Evolutionary conservation across 2,329 filamentous ascomycete genomes (phyloP).

Genomic region (Neonectria magnoliae): DNA sequence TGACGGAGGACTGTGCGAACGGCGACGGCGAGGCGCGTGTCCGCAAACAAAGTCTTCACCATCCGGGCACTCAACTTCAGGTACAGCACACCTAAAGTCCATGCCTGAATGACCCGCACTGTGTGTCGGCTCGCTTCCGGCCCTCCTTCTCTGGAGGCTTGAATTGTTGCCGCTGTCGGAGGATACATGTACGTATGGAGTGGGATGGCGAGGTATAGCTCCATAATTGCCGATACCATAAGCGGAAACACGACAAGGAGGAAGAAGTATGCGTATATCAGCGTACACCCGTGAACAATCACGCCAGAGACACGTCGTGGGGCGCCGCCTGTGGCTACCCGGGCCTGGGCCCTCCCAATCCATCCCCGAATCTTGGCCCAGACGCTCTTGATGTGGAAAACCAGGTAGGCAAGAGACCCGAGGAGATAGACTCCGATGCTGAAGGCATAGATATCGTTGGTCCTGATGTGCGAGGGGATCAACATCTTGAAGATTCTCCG

Average conservation of each 20-base stretch:
- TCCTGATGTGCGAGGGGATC: constrained; percentile 75
- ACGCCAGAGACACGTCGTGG: constrained; percentile 42
- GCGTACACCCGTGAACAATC: constrained; percentile 50
- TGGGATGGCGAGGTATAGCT: constrained; percentile 89
- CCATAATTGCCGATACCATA: constrained; percentile 80
- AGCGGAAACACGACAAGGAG: constrained; percentile 84
- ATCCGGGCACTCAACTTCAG: constrained; percentile 80
- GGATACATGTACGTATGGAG: constrained; percentile 79
- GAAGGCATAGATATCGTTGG: constrained; percentile 97
- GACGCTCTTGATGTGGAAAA: constrained; percentile 61
- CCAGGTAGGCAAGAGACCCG: constrained; percentile 72
- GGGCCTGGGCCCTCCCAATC: constrained; percentile 34
- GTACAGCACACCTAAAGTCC: constrained; percentile 92
- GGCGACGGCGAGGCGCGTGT: constrained; percentile 77
- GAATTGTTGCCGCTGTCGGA: constrained; percentile 43
- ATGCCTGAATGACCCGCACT: constrained; percentile 89
- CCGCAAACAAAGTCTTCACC: constrained; percentile 72
- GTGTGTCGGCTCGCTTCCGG: constrained; percentile 64
- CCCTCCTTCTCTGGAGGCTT: constrained; percentile 39
- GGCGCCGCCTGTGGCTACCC: constrained; percentile 35
- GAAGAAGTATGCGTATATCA: constrained; percentile 80
- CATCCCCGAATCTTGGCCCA: constrained; percentile 46
- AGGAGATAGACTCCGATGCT: constrained; percentile 88
- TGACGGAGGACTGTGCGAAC: constrained; percentile 77
- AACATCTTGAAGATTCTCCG: constrained; percentile 78